Base-by-base conservation (phyloP, 495 filamentous ascomycete genomes). In the Xylaria venustula region DNA sequence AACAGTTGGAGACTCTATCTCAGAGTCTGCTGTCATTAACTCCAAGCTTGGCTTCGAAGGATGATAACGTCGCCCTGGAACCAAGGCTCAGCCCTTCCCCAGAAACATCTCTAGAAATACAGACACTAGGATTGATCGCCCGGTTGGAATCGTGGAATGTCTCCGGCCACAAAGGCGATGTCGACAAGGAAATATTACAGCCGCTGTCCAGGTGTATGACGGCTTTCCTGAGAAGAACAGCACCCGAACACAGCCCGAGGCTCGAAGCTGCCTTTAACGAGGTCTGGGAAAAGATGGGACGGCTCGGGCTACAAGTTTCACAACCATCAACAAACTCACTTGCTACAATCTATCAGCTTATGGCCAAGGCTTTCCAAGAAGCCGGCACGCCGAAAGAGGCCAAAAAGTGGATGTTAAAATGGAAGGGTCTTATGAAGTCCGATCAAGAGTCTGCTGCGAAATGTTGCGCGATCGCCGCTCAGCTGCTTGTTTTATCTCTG, bases 101-200 rank as follows among this genome's bases (percentile, higher is more conserved):
- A 0, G 79, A 79, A 30, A 77, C 81, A 0, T 78, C 80, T 0
- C 76, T 95, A 14, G 80, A 77, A 37, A 68, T 95, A 11, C 91
- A 96, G 64, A 68, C 82, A 1, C 64, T 91, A 0, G 90, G 87
- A 1, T 75, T 96, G 14, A 81, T 85, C 50, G 79, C 85, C 32
- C 84, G 90, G 7, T 71, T 84, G 15, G 73, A 83, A 54, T 90
- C 87, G 74, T 93, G 91, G 91, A 84, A 78, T 36, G 50, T 92
- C 32, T 84, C 86, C 4, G 79, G 81, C n/a, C 92, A 94, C 68
- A 64, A 84, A 20, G 85, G 81, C 15, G 82, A 95, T 57, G 70
- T 84, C 19, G 80, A 80, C 23, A 89, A 85, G 67, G 90, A 96
- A 26, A 69, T 95, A 51, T 71, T 87, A 49, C 80, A 85, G 3